A percentile compares a stretch with the other conserved stretches of the same genome.
These are phyloP conservation scores for Exutisphaerella laricina DNA, from an alignment of 2,329 filamentous ascomycete species.

Conservation along the genomic window DNA sequence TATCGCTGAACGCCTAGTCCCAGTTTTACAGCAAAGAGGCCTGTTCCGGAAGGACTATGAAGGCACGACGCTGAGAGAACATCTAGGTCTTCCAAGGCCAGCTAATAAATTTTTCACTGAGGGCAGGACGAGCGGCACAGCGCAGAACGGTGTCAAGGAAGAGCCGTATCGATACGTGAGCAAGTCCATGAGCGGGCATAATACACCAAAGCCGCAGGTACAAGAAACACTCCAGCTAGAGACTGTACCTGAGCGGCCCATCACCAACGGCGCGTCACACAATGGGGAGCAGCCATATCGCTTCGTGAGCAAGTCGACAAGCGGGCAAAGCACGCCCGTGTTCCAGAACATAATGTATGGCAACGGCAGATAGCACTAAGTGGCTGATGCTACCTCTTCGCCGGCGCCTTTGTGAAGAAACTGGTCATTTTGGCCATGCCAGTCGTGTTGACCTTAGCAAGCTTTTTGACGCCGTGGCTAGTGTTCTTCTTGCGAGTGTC, in stretches of 20 bases:
- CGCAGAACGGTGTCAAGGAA: background rate
- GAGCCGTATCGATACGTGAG: constrained; percentile 1
- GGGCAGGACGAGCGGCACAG: background rate
- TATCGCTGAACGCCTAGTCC: constrained; percentile 21
- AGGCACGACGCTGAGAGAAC: constrained; percentile 23
- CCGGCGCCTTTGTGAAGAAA: constrained; percentile 69
- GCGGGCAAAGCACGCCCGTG: constrained; percentile 3
- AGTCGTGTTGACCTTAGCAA: constrained; percentile 83
- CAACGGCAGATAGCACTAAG: background rate
- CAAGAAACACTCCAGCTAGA: no score
- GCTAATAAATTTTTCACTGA: constrained; percentile 22
- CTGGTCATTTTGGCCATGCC: constrained; percentile 97
- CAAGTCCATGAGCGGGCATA: constrained; percentile 2
- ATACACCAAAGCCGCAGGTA: background rate
- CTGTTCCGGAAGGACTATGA: constrained; percentile 23
- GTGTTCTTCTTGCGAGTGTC: constrained; percentile 77
- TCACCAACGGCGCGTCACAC: background rate
- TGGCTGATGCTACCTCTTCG: constrained; percentile 13
- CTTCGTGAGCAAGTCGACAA: constrained; percentile 2
- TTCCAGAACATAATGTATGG: background rate
- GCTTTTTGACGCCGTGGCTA: constrained; percentile 68
- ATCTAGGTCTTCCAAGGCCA: constrained; percentile 23
- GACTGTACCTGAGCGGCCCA: background rate
- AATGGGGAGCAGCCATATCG: constrained; percentile 1
- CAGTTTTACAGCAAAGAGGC: constrained; percentile 21